These are phyloP conservation scores for Oenanthe sinensis DNA, from an alignment of 129 eudicot species.

Conservation along the genomic window DNA sequence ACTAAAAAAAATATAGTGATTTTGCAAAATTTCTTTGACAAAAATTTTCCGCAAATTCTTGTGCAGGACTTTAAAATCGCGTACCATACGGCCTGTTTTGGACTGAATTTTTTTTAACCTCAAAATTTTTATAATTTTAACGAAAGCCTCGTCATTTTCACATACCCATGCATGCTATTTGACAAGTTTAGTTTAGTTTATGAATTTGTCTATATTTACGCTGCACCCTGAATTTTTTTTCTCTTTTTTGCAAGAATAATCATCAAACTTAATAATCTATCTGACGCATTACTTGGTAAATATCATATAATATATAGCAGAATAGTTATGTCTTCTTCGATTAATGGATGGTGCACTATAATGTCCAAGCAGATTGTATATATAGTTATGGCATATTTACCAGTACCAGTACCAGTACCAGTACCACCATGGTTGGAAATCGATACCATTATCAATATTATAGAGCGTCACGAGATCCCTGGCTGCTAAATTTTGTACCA, in stretches of 20 bases:
- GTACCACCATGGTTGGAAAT: not conserved
- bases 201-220: not conserved
- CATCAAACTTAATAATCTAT: not conserved
- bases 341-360: not conserved
- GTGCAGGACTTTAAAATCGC: too few relatives aligned
- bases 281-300: not conserved
- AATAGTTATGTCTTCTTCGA: not conserved
- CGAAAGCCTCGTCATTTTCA: not conserved
- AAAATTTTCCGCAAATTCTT: too few relatives aligned
- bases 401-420: too few relatives aligned
- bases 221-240: not conserved
- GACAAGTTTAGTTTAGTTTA: too few relatives aligned
- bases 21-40: too few relatives aligned
- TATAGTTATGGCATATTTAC: not conserved
- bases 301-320: not conserved
- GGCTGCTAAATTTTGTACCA: not conserved
- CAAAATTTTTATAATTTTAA: too few relatives aligned
- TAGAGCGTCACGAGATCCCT: constrained; percentile 1
- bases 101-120: too few relatives aligned
- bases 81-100: too few relatives aligned
- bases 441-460: not conserved
- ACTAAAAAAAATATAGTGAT: too few relatives aligned
- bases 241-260: not conserved
- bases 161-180: too few relatives aligned
- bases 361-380: too few relatives aligned